Conservation (phyloP, 2,329 filamentous ascomycete genomes). For the Cladorrhinum sp. region DNA sequence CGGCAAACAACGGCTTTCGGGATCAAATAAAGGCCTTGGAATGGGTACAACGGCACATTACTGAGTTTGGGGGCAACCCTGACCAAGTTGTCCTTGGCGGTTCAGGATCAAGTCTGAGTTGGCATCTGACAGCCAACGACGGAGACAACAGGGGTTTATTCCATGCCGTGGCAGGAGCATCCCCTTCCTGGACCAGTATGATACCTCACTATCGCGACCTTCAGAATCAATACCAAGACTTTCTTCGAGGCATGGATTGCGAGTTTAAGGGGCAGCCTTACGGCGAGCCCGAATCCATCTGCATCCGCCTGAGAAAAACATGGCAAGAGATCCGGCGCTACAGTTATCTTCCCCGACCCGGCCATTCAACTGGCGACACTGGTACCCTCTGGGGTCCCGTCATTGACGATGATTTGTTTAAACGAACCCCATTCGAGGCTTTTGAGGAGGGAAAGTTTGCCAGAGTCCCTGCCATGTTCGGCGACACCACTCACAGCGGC, state of each 20-base stretch:
- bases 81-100: conserved; percentile 62
- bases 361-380: conserved; percentile 32
- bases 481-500: conserved; percentile 63
- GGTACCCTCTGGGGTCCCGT: conserved; percentile 54
- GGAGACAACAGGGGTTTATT: conserved; percentile 49
- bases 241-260: conserved; percentile 45
- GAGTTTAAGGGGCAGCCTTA: conserved; percentile 25
- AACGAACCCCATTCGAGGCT: conserved; percentile 47
- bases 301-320: conserved; percentile 42
- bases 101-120: conserved; percentile 61
- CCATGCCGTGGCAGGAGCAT: conserved; percentile 49
- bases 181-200: conserved; percentile 50
- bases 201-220: conserved; percentile 45
- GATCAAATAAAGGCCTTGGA: conserved; percentile 68
- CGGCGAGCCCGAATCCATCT: conserved; percentile 37
- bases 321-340: conserved; percentile 40
- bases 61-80: conserved; percentile 49
- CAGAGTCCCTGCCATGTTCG: conserved; percentile 52
- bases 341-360: conserved; percentile 42
- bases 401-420: conserved; percentile 52
- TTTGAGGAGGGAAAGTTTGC: conserved; percentile 50
- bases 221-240: conserved; percentile 51
- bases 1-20: conserved; percentile 65
- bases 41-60: conserved; percentile 67
- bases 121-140: conserved; percentile 59